Evolutionary conservation across 352 stramenopile species (phyloP).

Genomic region (Phytopythium boreale): DNA sequence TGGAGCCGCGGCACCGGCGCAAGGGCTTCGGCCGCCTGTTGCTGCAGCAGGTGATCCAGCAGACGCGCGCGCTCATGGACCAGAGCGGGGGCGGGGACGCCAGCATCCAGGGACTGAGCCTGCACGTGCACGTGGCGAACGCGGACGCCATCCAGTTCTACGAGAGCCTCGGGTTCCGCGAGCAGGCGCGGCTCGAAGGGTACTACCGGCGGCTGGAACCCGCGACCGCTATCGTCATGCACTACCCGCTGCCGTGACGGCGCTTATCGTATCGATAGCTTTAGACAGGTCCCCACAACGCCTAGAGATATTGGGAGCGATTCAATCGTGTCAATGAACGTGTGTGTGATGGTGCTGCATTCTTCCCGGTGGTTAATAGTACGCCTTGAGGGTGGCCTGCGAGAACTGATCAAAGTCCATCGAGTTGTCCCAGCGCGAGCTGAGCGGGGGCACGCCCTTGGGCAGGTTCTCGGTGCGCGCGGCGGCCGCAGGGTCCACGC

Average conservation of each 20-base stretch:
- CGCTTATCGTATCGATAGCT: neutral
- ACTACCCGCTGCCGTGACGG: slow-evolving; percentile 22
- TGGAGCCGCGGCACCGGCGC: slow-evolving; percentile 27
- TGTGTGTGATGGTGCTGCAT: neutral
- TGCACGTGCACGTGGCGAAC: slow-evolving; percentile 67
- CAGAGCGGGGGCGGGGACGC: slow-evolving; percentile 1
- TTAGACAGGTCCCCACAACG: neutral
- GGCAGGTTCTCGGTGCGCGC: slow-evolving; percentile 73
- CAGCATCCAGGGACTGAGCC: slow-evolving; percentile 18
- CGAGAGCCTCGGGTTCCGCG: slow-evolving; percentile 38
- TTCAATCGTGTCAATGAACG: neutral
- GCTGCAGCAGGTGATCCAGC: slow-evolving; percentile 34
- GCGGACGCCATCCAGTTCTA: slow-evolving; percentile 65
- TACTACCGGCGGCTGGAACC: slow-evolving; percentile 70
- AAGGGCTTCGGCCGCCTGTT: slow-evolving; percentile 36
- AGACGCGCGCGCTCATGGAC: slow-evolving; percentile 1
- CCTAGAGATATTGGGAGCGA: no score
- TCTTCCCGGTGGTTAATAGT: slow-evolving; percentile 53
- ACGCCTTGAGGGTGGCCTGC: slow-evolving; percentile 88
- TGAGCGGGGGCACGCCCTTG: slow-evolving; percentile 79
- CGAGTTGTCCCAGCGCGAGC: slow-evolving; percentile 79
- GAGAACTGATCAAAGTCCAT: slow-evolving; percentile 93
- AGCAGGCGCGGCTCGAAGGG: slow-evolving; percentile 40
- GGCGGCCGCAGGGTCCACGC: slow-evolving; percentile 30
- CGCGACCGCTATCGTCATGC: slow-evolving; percentile 46